Evolutionary conservation across 371 early-diverging fungal species (phyloP).

Genomic region (Mortierella sp.): DNA sequence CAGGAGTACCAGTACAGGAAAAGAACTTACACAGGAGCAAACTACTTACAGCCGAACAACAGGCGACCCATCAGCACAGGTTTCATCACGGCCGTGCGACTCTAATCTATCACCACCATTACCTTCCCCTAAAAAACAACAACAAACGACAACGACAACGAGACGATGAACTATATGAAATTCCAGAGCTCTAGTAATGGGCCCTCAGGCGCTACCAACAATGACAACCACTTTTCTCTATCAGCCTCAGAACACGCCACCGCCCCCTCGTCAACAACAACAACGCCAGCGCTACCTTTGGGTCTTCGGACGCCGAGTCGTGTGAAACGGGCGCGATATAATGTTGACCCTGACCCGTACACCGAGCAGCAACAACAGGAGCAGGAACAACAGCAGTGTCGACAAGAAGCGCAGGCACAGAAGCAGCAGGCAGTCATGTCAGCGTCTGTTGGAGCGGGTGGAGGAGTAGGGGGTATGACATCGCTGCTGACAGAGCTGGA

Average conservation of each 20-base stretch:
- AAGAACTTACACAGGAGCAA: not conserved
- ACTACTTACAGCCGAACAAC: not conserved
- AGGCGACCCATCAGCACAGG: not conserved
- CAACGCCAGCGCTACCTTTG: not conserved
- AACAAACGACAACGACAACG: not conserved
- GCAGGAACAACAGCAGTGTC: not conserved
- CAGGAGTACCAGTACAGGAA: not conserved
- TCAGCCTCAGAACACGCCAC: not conserved
- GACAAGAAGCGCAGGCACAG: not conserved
- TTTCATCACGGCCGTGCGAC: not conserved
- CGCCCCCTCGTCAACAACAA: not conserved
- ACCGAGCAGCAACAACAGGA: not conserved
- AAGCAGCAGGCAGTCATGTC: not conserved
- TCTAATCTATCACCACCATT: not conserved
- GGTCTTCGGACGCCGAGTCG: not conserved
- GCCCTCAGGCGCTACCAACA: not conserved
- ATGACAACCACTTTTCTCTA: not conserved
- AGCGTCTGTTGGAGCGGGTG: not conserved
- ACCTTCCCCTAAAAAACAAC: not conserved
- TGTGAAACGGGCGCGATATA: constrained; percentile 11
- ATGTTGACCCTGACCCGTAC: not conserved
- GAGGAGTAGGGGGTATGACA: not conserved
- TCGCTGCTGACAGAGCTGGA: constrained; percentile 28
- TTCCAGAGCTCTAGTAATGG: not conserved
- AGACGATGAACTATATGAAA: not conserved